These are phyloP conservation scores for Beverwykella pulmonaria DNA, from an alignment of 495 filamentous ascomycete species.

Conservation along the genomic window DNA sequence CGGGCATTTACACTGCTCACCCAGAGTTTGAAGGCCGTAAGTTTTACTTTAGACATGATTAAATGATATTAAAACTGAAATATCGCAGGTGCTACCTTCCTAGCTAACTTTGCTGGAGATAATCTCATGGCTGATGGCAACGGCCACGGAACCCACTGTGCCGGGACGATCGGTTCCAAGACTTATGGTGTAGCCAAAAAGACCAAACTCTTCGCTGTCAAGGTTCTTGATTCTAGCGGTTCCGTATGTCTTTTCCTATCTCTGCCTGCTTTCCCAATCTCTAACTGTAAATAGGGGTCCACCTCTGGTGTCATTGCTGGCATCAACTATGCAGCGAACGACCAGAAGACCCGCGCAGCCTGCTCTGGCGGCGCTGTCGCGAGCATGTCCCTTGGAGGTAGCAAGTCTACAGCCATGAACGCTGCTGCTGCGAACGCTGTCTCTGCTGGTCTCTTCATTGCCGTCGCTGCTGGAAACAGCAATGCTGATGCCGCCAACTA, in stretches of 20 bases:
- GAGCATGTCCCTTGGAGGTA: slow-evolving; percentile 39
- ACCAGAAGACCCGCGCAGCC: slow-evolving; percentile 44
- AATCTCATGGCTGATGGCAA: slow-evolving; percentile 52
- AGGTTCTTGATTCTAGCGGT: slow-evolving; percentile 61
- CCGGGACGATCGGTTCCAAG: slow-evolving; percentile 60
- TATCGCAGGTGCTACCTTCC: slow-evolving; percentile 32
- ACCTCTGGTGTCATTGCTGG: slow-evolving; percentile 58
- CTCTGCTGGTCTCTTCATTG: slow-evolving; percentile 32
- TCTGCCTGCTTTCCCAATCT: not conserved
- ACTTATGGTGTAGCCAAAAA: slow-evolving; percentile 69
- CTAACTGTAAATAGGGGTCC: slow-evolving; percentile 24
- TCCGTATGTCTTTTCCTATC: slow-evolving; percentile 15
- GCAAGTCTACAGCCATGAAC: slow-evolving; percentile 34
- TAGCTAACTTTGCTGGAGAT: slow-evolving; percentile 37
- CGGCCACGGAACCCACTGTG: slow-evolving; percentile 67
- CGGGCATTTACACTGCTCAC: slow-evolving; percentile 36
- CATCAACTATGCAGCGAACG: slow-evolving; percentile 56
- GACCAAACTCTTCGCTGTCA: slow-evolving; percentile 62
- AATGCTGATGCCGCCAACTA: slow-evolving; percentile 32
- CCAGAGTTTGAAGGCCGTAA: slow-evolving; percentile 39
- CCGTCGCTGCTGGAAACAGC: slow-evolving; percentile 37
- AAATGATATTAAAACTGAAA: slow-evolving; percentile 5
- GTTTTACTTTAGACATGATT: not conserved
- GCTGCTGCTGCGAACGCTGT: slow-evolving; percentile 22
- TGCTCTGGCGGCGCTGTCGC: slow-evolving; percentile 33